phyloP scores from a whole-genome alignment of 805 yeast genomes.

The Metschnikowia henanensis region DNA sequence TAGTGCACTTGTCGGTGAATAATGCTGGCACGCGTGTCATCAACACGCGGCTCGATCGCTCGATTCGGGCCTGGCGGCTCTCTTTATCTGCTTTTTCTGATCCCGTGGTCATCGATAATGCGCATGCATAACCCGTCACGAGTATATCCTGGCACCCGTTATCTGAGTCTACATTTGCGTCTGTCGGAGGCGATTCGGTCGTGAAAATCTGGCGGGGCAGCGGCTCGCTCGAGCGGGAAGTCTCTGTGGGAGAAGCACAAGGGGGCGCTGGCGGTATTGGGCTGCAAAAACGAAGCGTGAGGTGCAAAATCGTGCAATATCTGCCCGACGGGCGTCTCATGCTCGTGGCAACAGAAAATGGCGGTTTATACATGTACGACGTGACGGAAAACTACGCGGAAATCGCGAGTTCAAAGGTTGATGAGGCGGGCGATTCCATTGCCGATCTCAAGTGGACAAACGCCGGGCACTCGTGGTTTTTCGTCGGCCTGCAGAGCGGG shows the following conservation, averaged over 20 bases:
- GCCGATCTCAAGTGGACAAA: slow-evolving; percentile 49
- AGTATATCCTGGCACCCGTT: slow-evolving; percentile 51
- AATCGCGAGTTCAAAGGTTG: slow-evolving; percentile 20
- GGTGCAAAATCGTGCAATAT: slow-evolving; percentile 29
- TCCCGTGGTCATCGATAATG: slow-evolving; percentile 39
- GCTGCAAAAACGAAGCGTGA: slow-evolving; percentile 15
- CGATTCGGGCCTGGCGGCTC: slow-evolving; percentile 42
- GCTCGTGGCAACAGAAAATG: slow-evolving; percentile 42
- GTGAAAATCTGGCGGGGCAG: slow-evolving; percentile 34
- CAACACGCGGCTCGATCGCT: slow-evolving; percentile 42
- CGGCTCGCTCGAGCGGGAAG: slow-evolving; percentile 15
- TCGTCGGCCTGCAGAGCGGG: slow-evolving; percentile 50
- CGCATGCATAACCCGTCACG: slow-evolving; percentile 42
- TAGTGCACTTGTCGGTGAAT: slow-evolving; percentile 40
- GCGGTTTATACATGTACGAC: slow-evolving; percentile 36
- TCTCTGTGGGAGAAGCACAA: slow-evolving; percentile 19
- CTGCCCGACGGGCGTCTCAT: slow-evolving; percentile 49
- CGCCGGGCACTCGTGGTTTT: slow-evolving; percentile 32
- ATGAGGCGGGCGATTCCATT: slow-evolving; percentile 19
- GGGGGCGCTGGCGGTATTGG: slow-evolving; percentile 2
- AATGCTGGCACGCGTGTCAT: slow-evolving; percentile 43
- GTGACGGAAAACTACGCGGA: slow-evolving; percentile 29
- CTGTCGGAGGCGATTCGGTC: slow-evolving; percentile 48
- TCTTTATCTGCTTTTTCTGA: slow-evolving; percentile 29
- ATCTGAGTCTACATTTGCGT: slow-evolving; percentile 44